Conservation (phyloP, 2,329 filamentous ascomycete genomes). For the Sporothrix globosa region DNA sequence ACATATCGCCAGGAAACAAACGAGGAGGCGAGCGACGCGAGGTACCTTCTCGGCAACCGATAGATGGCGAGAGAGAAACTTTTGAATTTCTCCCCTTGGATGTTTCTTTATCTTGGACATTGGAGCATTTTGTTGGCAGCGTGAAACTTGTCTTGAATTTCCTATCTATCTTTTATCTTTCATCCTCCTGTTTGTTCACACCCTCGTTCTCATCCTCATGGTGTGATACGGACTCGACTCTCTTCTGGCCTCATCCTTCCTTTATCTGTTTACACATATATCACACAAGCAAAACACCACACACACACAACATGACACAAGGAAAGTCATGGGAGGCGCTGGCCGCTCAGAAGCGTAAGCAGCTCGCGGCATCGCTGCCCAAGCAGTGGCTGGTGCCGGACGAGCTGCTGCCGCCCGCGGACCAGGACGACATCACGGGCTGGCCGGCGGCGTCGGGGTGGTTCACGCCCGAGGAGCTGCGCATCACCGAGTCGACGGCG, state of each 20-base stretch:
- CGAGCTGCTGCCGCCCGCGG: slow-evolving; percentile 56
- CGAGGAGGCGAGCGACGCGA: neutral
- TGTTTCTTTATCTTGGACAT: slow-evolving; percentile 16
- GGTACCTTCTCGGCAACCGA: neutral
- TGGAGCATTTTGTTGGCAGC: neutral
- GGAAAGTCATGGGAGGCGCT: slow-evolving; percentile 48
- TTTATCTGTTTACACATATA: neutral
- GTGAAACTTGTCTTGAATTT: neutral
- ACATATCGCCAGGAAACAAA: neutral
- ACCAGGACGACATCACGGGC: slow-evolving; percentile 58
- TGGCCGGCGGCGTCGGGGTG: slow-evolving; percentile 63
- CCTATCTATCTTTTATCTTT: neutral
- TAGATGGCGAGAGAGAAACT: neutral
- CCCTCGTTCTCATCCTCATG: neutral
- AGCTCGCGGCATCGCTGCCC: slow-evolving; percentile 56
- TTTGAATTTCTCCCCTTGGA: neutral
- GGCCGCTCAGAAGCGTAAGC: slow-evolving; percentile 49
- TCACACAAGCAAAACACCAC: neutral
- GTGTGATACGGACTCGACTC: slow-evolving; percentile 1
- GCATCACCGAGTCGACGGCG: slow-evolving; percentile 45
- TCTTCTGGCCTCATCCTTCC: neutral
- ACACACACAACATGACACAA: slow-evolving; percentile 14
- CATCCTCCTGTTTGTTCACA: neutral
- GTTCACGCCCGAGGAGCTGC: slow-evolving; percentile 54
- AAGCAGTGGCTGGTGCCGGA: slow-evolving; percentile 60